Base-by-base conservation (phyloP, 1,284 basidiomycete species). In the Gymnopus androsaceus region DNA sequence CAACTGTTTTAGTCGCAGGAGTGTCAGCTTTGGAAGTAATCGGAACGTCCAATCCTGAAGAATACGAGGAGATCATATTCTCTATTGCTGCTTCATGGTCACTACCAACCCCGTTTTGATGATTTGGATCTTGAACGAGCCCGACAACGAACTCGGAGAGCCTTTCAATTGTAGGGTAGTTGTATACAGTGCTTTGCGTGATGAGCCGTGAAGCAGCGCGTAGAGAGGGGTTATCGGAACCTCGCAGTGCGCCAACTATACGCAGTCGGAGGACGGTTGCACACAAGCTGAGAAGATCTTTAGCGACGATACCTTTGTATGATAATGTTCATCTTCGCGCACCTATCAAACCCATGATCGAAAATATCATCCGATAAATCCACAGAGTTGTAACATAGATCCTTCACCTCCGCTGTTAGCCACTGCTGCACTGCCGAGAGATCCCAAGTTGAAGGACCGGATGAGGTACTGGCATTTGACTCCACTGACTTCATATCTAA, bases 331-430 rank as follows among this genome's bases (percentile, higher is more conserved):
- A 33, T 15, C 7, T 6, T 21, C 21, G n/a, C 54, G 21, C 30
- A 31, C 54, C 76, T 77, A 37, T 56, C 54, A 19, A 49, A 37
- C 30, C 54, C 54, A 28, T 51, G 54, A 7, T 42, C 48, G 25
- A 56, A 56, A 7, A 56, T 17, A 56, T 56, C 54, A 12, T 44
- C 42, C 6, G 23, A 41, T 27, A 25, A n/a, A 27, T 44, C 40
- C 9, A 56, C 33, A 55, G 48, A 75, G 72, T 4, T 57, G 33
- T 15, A 70, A 19, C 41, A 48, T 9, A 57, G 38, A 17, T 57
- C 56, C 15, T 41, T 37, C 8, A 52, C 51, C 41, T 57, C 51
- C 1, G 7, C 36, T 9, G 30, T 49, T 9, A 57, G 38, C 56
- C 56, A 57, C 2, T 25, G n/a, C 23, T 36, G 34, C 3, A 57